These are phyloP conservation scores for Aquilaria malaccensis DNA, from an alignment of 345 rosid genomes.

Conservation along the genomic window DNA sequence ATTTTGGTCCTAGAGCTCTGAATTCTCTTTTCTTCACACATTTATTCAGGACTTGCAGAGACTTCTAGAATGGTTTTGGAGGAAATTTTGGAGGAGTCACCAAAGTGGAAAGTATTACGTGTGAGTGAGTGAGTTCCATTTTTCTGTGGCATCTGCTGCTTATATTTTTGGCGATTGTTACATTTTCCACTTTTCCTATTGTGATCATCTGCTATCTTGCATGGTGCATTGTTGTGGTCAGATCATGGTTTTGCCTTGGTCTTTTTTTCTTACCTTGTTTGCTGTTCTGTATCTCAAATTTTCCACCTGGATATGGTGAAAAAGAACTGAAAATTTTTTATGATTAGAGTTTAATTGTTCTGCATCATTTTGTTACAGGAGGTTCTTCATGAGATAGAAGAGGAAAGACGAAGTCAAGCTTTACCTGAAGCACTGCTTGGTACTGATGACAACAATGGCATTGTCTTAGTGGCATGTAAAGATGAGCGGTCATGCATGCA, in stretches of 20 bases:
- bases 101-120: conserved; percentile 98
- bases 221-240: no score
- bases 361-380: conserved; percentile 40
- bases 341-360: background rate
- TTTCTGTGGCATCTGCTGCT: conserved; percentile 23
- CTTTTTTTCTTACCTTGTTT: background rate
- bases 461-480: conserved; percentile 86
- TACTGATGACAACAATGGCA: conserved; percentile 40
- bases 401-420: conserved; percentile 55
- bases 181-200: background rate
- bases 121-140: conserved; percentile 84
- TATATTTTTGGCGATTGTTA: conserved; percentile 10
- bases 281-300: no score
- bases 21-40: conserved; percentile 10
- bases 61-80: conserved; percentile 46
- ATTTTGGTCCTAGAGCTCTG: background rate
- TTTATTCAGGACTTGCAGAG: conserved; percentile 33
- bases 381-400: conserved; percentile 78
- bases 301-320: no score
- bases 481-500: conserved; percentile 97
- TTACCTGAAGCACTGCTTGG: conserved; percentile 26
- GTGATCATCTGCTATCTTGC: background rate
- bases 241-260: no score
- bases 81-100: conserved; percentile 83
- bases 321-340: no score